Conservation (phyloP, 2,329 filamentous ascomycete genomes). For the Albifimbria verrucaria region DNA sequence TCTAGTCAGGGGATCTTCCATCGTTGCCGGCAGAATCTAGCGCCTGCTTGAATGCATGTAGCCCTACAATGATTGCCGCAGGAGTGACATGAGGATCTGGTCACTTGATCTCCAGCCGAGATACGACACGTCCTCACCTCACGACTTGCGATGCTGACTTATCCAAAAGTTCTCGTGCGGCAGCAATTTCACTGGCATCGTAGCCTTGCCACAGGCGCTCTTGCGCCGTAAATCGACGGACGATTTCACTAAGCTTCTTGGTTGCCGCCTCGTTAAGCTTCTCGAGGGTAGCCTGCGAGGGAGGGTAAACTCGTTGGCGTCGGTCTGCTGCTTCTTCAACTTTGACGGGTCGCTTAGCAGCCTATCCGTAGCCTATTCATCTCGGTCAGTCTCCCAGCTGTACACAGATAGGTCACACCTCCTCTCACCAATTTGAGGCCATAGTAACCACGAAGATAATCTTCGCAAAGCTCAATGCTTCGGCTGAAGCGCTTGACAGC, state of each 20-base stretch:
- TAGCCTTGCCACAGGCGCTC: constrained; percentile 72
- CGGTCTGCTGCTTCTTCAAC: constrained; percentile 43
- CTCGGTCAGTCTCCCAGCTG: background rate
- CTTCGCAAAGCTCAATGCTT: constrained; percentile 89
- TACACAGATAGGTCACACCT: background rate
- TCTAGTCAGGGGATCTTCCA: constrained; percentile 3
- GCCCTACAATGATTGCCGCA: background rate
- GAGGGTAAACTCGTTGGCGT: constrained; percentile 47
- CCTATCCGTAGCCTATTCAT: constrained; percentile 40
- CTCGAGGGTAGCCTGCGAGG: constrained; percentile 59
- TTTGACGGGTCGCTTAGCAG: constrained; percentile 43
- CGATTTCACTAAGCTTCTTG: constrained; percentile 71
- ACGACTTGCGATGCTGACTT: constrained; percentile 43
- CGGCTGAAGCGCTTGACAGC: constrained; percentile 82
- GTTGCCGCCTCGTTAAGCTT: constrained; percentile 71
- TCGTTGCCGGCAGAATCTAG: background rate
- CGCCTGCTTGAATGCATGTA: background rate
- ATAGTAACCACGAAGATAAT: constrained; percentile 89
- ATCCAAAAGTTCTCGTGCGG: constrained; percentile 65
- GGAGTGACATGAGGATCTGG: background rate
- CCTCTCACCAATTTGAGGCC: constrained; percentile 73
- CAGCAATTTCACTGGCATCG: constrained; percentile 66
- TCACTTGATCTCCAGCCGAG: background rate
- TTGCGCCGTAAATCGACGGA: constrained; percentile 57
- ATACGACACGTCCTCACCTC: constrained; percentile 29